These are phyloP conservation scores for Pilaira anomala DNA, from an alignment of 192 early-diverging fungal species.

Conservation along the genomic window DNA sequence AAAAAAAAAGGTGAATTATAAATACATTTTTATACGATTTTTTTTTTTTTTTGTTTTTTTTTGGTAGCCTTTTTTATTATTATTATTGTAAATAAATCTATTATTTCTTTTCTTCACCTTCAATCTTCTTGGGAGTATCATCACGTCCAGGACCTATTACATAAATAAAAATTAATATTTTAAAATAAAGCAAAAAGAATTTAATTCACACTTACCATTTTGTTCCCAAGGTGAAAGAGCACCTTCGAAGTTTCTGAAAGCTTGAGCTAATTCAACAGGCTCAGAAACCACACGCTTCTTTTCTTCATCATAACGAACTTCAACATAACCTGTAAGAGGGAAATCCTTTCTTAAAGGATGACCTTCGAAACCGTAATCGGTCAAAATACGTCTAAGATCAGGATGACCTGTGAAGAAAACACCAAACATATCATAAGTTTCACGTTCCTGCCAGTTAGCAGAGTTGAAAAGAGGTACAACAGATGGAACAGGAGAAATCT, in stretches of 20 bases:
- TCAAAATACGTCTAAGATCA: slow-evolving; percentile 93
- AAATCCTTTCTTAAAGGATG: slow-evolving; percentile 96
- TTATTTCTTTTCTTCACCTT: slow-evolving; percentile 1
- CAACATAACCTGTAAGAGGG: slow-evolving; percentile 97
- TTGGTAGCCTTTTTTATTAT: not conserved
- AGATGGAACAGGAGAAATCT: slow-evolving; percentile 88
- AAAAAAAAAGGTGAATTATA: too few relatives aligned
- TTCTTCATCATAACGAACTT: slow-evolving; percentile 97
- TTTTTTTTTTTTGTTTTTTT: not conserved
- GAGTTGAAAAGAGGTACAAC: slow-evolving; percentile 72
- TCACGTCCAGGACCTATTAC: slow-evolving; percentile 15
- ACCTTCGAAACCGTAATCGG: slow-evolving; percentile 98
- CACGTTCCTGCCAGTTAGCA: slow-evolving; percentile 98
- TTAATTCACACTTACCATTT: slow-evolving; percentile 48
- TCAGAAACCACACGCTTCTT: slow-evolving; percentile 97
- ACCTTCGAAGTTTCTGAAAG: slow-evolving; percentile 92
- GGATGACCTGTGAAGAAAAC: slow-evolving; percentile 95
- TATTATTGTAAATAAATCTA: not conserved
- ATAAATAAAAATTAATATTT: not conserved
- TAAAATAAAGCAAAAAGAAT: not conserved
- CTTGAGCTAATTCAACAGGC: slow-evolving; percentile 93
- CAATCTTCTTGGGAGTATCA: slow-evolving; percentile 10
- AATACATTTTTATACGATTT: not conserved
- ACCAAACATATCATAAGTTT: slow-evolving; percentile 98
- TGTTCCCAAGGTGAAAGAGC: slow-evolving; percentile 95